phyloP scores from a whole-genome alignment of 1,139 yeast species.

The Kazachstania sp. region DNA sequence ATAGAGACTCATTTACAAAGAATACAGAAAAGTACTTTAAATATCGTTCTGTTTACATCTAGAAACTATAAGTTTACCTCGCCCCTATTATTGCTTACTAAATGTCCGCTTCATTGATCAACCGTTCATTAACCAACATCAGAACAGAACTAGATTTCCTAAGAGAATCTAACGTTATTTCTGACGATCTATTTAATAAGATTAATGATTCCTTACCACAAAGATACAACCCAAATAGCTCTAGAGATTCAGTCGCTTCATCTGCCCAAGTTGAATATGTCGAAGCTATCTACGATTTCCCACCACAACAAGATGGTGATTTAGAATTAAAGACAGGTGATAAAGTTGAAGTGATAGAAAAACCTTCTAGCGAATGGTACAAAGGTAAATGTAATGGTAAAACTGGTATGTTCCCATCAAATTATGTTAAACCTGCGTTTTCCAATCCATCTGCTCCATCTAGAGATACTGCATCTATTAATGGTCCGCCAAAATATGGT shows the following conservation, averaged over 20 bases:
- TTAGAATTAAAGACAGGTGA: constrained; percentile 58
- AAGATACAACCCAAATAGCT: constrained; percentile 38
- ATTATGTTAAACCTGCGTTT: constrained; percentile 55
- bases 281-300: constrained; percentile 66
- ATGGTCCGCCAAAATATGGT: constrained; percentile 42
- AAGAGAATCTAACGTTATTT: constrained; percentile 66
- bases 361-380: constrained; percentile 86
- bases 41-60: too few species aligned
- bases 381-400: constrained; percentile 55
- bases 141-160: constrained; percentile 77
- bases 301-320: constrained; percentile 65
- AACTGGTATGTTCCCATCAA: constrained; percentile 83
- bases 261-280: constrained; percentile 33
- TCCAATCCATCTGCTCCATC: constrained; percentile 13
- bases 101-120: constrained; percentile 55
- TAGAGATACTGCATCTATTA: constrained; percentile 17
- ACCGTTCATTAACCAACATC: constrained; percentile 63
- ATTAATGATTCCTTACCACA: constrained; percentile 49
- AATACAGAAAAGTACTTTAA: too few species aligned
- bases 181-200: constrained; percentile 47
- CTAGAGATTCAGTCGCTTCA: constrained; percentile 8
- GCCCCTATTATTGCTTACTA: not conserved
- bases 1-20: too few species aligned
- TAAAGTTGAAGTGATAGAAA: constrained; percentile 59
- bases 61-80: not conserved